These are phyloP conservation scores for Colletotrichum costaricense DNA, from an alignment of 2,329 filamentous ascomycete species.

Conservation along the genomic window DNA sequence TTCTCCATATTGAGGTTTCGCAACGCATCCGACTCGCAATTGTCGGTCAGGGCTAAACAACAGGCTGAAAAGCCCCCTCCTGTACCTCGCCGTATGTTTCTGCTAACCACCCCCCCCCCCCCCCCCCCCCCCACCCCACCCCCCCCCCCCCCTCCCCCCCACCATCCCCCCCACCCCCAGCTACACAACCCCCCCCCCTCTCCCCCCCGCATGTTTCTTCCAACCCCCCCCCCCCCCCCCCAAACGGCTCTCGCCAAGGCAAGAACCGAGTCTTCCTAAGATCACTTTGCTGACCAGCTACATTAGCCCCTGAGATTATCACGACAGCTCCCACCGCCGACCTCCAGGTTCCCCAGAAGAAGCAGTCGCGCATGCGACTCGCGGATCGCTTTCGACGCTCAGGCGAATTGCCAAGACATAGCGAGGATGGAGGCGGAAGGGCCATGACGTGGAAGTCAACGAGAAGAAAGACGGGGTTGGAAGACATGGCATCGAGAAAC, in stretches of 20 bases:
- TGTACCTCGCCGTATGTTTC: conserved; percentile 67
- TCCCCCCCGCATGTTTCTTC: conserved; percentile 61
- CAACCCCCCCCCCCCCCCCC: background rate
- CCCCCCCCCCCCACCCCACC: background rate
- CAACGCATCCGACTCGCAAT: conserved; percentile 92
- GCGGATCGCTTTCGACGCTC: conserved; percentile 64
- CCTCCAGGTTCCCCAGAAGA: conserved; percentile 63
- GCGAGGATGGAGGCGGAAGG: conserved; percentile 32
- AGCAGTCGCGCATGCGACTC: conserved; percentile 65
- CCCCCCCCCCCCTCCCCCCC: no score
- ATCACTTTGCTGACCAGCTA: conserved; percentile 22
- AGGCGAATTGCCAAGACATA: conserved; percentile 56
- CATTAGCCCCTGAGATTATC: conserved; percentile 79
- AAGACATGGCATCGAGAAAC: conserved; percentile 40
- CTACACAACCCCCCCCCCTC: no score
- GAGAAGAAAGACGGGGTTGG: conserved; percentile 49
- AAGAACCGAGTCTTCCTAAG: background rate
- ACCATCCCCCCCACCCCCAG: no score
- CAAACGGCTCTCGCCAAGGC: background rate
- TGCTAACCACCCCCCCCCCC: conserved; percentile 1
- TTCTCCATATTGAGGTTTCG: conserved; percentile 84
- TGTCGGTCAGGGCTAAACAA: conserved; percentile 80
- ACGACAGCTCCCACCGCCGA: conserved; percentile 88
- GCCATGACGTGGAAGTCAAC: conserved; percentile 47
- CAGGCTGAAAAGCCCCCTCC: conserved; percentile 69